These are phyloP conservation scores for Anaeromyces robustus DNA, from an alignment of 192 early-diverging fungal species.

Conservation along the genomic window DNA sequence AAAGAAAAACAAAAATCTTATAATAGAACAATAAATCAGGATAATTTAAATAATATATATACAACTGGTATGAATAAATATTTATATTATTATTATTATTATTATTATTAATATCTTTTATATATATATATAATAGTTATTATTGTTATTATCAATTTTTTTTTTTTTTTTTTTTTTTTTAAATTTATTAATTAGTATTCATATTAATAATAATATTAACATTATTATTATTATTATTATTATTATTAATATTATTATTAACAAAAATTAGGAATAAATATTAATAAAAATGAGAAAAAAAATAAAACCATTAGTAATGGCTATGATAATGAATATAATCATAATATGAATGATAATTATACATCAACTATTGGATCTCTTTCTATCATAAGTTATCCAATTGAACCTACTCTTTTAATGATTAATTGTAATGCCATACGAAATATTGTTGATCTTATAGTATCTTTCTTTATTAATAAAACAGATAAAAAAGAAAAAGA, in stretches of 20 bases:
- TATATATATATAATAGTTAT: no score
- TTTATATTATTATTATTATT: no score
- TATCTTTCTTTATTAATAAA: not conserved
- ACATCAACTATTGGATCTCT: not conserved
- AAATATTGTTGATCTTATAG: not conserved
- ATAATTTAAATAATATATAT: not conserved
- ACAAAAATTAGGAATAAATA: not conserved
- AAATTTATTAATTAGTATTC: no score
- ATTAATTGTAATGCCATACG: not conserved
- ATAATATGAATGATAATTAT: not conserved
- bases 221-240: no score
- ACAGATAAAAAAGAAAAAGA: not conserved
- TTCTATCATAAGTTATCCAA: not conserved
- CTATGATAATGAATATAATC: not conserved
- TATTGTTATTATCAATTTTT: no score
- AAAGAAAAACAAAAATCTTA: not conserved
- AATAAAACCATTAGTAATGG: not conserved
- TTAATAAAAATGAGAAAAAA: not conserved
- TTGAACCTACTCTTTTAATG: not conserved
- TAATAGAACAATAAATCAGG: not conserved
- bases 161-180: no score
- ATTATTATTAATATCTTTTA: no score
- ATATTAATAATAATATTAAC: no score
- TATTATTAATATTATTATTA: not conserved
- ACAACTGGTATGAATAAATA: not conserved